A percentile compares a stretch with the other conserved stretches of the same genome.
Conservation (phyloP, 495 filamentous ascomycete genomes). For the Annulohypoxylon moriforme region DNA sequence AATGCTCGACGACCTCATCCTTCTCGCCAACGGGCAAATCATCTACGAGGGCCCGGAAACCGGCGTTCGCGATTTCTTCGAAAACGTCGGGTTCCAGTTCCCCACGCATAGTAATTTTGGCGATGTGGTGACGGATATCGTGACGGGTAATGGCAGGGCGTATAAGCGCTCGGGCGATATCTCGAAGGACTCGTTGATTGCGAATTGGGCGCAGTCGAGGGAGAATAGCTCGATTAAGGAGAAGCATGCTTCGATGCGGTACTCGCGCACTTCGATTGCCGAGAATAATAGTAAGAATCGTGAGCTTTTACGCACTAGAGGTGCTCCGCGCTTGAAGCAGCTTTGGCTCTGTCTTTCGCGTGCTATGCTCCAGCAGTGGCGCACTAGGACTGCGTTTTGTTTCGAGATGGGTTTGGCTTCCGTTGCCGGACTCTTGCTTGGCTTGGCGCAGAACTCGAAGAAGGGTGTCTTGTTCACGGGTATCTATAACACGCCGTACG, state of each 20-base stretch:
- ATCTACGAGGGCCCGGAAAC: constrained; percentile 55
- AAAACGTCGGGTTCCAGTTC: constrained; percentile 57
- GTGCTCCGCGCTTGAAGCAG: constrained; percentile 61
- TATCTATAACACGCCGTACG: constrained; percentile 61
- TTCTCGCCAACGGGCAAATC: constrained; percentile 57
- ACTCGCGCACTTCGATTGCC: constrained; percentile 38
- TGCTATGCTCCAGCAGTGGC: constrained; percentile 66
- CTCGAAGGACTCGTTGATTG: constrained; percentile 56
- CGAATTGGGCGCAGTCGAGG: constrained; percentile 50
- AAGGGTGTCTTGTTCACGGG: constrained; percentile 65
- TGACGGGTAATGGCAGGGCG: constrained; percentile 58
- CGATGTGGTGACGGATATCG: constrained; percentile 64
- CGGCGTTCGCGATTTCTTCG: constrained; percentile 57
- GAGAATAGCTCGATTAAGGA: constrained; percentile 40
- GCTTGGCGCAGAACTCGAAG: constrained; percentile 59
- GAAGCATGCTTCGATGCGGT: constrained; percentile 30
- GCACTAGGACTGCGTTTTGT: constrained; percentile 58
- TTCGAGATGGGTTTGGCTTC: constrained; percentile 64
- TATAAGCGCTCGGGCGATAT: constrained; percentile 60
- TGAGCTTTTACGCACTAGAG: constrained; percentile 53
- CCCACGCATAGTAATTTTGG: constrained; percentile 56
- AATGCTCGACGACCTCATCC: constrained; percentile 58
- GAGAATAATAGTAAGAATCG: constrained; percentile 43
- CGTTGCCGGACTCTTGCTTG: constrained; percentile 64
- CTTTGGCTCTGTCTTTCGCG: constrained; percentile 60